Percentiles rank a stretch among this genome's conserved stretches.
Evolutionary conservation across 1,139 yeast species (phyloP).

Genomic region (Geotrichum citri-aurantii): DNA sequence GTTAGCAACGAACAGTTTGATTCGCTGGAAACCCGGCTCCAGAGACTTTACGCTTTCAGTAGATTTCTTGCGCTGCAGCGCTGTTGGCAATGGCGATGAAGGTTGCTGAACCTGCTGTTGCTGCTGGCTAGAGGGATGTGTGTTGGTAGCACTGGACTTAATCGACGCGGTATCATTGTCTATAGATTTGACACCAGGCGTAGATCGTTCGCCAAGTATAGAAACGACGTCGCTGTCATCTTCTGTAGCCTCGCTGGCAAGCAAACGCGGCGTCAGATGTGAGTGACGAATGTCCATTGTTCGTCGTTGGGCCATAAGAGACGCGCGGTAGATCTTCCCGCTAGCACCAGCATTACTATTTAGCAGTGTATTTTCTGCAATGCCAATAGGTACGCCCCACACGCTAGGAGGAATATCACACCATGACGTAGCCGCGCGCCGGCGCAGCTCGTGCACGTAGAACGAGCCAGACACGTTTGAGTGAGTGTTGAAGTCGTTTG

Average conservation of each 20-base stretch:
- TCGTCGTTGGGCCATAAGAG: constrained; percentile 1
- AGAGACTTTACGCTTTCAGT: constrained; percentile 32
- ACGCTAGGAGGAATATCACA: constrained; percentile 49
- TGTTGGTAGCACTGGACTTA: constrained; percentile 62
- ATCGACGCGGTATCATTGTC: constrained; percentile 39
- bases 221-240: constrained; percentile 23
- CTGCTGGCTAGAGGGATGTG: constrained; percentile 29
- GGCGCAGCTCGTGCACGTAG: constrained; percentile 51
- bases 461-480: constrained; percentile 36
- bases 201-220: not conserved
- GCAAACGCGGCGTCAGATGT: constrained; percentile 60
- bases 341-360: not conserved
- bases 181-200: constrained; percentile 18
- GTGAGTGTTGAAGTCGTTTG: constrained; percentile 11
- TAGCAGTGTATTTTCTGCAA: constrained; percentile 36
- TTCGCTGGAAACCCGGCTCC: constrained; percentile 39
- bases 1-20: constrained; percentile 60
- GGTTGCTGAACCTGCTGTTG: not conserved
- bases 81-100: not conserved
- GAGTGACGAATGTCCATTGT: constrained; percentile 53
- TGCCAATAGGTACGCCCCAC: constrained; percentile 65
- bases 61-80: constrained; percentile 11
- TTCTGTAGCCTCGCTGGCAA: constrained; percentile 75
- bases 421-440: constrained; percentile 47
- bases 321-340: not conserved